These are phyloP conservation scores for Ambrosiella cleistominuta DNA, from an alignment of 2,329 filamentous ascomycete genomes.

Conservation along the genomic window DNA sequence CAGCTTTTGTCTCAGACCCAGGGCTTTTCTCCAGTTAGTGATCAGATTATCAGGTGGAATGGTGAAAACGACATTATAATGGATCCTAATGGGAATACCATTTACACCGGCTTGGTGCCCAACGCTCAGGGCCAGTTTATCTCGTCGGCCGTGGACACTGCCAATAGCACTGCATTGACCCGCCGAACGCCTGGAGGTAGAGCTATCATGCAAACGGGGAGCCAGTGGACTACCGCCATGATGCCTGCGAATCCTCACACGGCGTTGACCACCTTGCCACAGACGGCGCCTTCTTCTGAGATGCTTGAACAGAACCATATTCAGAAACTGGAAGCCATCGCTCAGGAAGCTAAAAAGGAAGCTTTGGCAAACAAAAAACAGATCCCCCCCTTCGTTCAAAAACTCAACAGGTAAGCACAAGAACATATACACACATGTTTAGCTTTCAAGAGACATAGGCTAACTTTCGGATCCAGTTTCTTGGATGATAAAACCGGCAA, in stretches of 20 bases:
- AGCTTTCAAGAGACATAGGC: constrained; percentile 4
- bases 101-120: constrained; percentile 6
- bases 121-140: constrained; percentile 5
- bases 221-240: constrained; percentile 10
- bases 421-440: too few relatives aligned
- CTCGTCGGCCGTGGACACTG: constrained; percentile 15
- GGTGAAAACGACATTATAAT: constrained; percentile 3
- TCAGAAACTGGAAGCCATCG: constrained; percentile 62
- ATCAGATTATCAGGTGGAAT: constrained; percentile 9
- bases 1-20: background rate
- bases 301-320: constrained; percentile 47
- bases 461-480: constrained; percentile 43
- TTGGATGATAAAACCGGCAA: constrained; percentile 59
- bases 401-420: constrained; percentile 68
- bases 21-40: background rate
- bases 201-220: constrained; percentile 28
- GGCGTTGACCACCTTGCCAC: constrained; percentile 7
- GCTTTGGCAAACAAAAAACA: constrained; percentile 81
- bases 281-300: constrained; percentile 9
- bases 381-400: constrained; percentile 95
- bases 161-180: constrained; percentile 33
- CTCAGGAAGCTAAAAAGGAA: constrained; percentile 68
- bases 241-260: constrained; percentile 8
- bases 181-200: constrained; percentile 31
- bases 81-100: constrained; percentile 5